Evolutionary conservation across 805 yeast genomes (phyloP), one percentile per base, ranked within the genome.

Genomic region (Yarrowia divulgata): DNA sequence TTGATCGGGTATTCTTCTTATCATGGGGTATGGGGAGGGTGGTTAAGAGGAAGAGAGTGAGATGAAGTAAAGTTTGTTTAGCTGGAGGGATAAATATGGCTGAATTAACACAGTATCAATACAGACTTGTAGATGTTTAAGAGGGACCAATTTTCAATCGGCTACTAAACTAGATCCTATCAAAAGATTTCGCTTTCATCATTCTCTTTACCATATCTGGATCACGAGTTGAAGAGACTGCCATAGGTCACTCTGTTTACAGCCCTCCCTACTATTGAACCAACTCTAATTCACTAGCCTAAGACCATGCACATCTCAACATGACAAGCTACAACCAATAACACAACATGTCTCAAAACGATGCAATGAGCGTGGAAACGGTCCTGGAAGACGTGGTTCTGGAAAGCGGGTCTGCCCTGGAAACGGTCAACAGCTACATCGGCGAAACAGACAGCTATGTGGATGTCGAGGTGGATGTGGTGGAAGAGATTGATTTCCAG

Each of bases 1-100:
- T 60, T 43, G 14, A 34, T 60, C 34, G 13, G 66, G 66, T 60
- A 60, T 60, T 45, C 52, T 42, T 42, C 52, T 42, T 32, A 60
- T 60, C 64, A 57, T 23, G 29, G 29, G 29, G 29, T 57, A n/a
- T n/a, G n/a, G n/a, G n/a, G n/a, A n/a, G n/a, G n/a, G 63, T 10
- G 9, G 63, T 19, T 34, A 14, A 52, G 32, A n/a, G 12, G 29
- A 10, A 52, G 14, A 5, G 39, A 13, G 14, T 9, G 9, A 23
- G 35, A 9, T 1, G 50, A 7, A 12, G 5, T 48, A 32, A 32
- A 29, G 13, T 50, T 34, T 34, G 57, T 12, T 18, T n/a, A 23
- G 34, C 37, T 54, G 2, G 10, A 13, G 19, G 35, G 29, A 14
- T 6, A 48, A 13, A 8, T 14, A 5, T n/a, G n/a, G 9, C 7